These are phyloP conservation scores for Sugiyamaella floridensis DNA, from an alignment of 805 yeast genomes.

Conservation along the genomic window DNA sequence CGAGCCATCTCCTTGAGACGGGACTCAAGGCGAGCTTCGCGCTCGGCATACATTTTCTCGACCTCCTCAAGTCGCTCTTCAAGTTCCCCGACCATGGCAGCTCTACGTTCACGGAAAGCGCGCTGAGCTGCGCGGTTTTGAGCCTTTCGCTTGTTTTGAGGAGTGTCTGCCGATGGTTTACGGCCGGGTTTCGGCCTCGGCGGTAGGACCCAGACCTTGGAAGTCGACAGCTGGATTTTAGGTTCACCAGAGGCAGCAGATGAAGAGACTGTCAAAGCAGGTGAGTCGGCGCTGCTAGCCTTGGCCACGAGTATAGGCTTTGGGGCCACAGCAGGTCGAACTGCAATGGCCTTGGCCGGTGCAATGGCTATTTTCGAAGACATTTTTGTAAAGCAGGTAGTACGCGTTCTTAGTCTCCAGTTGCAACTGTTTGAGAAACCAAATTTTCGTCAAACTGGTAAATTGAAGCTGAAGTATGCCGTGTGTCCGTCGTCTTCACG, in stretches of 20 bases:
- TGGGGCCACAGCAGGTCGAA: neutral
- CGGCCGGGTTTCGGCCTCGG: conserved; percentile 67
- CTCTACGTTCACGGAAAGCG: conserved; percentile 82
- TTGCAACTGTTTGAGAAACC: neutral
- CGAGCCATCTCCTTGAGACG: conserved; percentile 21
- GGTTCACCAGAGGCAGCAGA: neutral
- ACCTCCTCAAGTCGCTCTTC: conserved; percentile 61
- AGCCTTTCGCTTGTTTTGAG: conserved; percentile 79
- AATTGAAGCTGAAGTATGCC: neutral
- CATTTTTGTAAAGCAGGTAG: neutral
- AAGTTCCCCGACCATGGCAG: conserved; percentile 71
- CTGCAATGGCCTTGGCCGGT: neutral
- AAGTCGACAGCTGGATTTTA: conserved; percentile 34
- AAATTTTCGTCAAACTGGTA: neutral
- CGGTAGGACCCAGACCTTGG: conserved; percentile 78
- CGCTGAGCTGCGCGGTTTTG: conserved; percentile 93
- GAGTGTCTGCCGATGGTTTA: conserved; percentile 65
- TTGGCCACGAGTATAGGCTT: conserved; percentile 2
- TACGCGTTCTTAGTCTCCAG: neutral
- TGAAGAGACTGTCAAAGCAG: neutral
- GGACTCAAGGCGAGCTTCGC: conserved; percentile 31
- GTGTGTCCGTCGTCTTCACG: neutral
- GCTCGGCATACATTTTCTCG: conserved; percentile 57
- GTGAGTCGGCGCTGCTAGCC: neutral
- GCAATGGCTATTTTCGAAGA: neutral